Evolutionary conservation across 768 basidiomycete species (phyloP).

Genomic region (Cystofilobasidium capitatum): DNA sequence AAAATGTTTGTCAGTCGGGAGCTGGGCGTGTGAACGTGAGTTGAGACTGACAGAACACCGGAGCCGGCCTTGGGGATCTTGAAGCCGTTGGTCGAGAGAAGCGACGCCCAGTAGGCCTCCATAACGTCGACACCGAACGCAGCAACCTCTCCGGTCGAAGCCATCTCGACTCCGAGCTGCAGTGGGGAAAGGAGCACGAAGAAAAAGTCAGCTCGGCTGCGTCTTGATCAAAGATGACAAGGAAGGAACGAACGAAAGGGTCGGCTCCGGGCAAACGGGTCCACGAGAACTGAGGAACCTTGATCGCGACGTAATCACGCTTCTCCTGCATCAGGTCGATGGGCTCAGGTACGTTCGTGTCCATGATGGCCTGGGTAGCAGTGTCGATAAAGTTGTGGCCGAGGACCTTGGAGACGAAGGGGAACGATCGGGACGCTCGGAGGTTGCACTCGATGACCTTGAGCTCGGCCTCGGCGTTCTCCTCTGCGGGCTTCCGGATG

Average conservation of each 20-base stretch:
- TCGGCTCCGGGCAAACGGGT: conserved; percentile 90
- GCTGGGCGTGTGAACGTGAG: too few relatives aligned
- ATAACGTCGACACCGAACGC: conserved; percentile 86
- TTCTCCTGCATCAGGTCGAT: conserved; percentile 82
- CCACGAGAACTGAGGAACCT: conserved; percentile 98
- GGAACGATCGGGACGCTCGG: conserved; percentile 91
- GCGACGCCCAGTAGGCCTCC: conserved; percentile 68
- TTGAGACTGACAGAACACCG: conserved; percentile 81
- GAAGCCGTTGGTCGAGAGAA: conserved; percentile 93
- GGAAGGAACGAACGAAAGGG: conserved; percentile 25
- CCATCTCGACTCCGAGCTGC: conserved; percentile 61
- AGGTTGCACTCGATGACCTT: conserved; percentile 99
- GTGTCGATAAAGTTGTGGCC: conserved; percentile 95
- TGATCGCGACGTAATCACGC: conserved; percentile 87
- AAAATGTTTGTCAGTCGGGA: too few relatives aligned
- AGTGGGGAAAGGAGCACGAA: neutral
- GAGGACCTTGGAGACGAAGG: conserved; percentile 93
- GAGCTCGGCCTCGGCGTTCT: conserved; percentile 55
- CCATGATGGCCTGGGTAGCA: conserved; percentile 78
- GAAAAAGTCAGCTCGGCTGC: neutral
- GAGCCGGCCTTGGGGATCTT: conserved; percentile 73
- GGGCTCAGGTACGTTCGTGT: conserved; percentile 76
- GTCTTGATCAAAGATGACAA: neutral
- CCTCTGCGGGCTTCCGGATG: conserved; percentile 65
- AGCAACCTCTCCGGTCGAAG: conserved; percentile 94